Evolutionary conservation across 306 rosid genomes (phyloP).

Genomic region (Mimosa pudica): DNA sequence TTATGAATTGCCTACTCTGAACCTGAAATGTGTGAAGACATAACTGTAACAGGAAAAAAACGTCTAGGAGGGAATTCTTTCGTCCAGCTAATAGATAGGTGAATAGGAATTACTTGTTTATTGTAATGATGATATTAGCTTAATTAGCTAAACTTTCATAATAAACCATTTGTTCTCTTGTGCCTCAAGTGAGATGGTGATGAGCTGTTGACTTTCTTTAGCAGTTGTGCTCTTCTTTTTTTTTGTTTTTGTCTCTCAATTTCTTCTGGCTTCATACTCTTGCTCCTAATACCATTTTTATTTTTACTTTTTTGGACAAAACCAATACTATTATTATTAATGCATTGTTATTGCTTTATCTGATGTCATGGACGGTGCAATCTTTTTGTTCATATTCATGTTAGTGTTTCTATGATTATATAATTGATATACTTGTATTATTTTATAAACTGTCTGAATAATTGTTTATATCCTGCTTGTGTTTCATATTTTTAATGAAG

Average conservation of each 20-base stretch:
- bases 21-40: not conserved
- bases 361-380: too few species aligned
- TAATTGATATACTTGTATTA: too few species aligned
- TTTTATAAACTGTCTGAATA: not conserved
- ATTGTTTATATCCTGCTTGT: not conserved
- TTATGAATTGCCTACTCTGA: not conserved
- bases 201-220: conserved; percentile 2
- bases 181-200: not conserved
- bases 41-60: not conserved
- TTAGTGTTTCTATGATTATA: too few species aligned
- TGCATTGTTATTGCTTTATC: conserved; percentile 7
- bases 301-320: too few species aligned
- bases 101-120: not conserved
- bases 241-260: not conserved
- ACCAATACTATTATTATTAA: conserved; percentile 2
- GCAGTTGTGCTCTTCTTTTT: not conserved
- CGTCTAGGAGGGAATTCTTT: not conserved
- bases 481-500: not conserved
- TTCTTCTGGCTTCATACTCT: conserved; percentile 25
- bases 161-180: not conserved
- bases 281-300: not conserved
- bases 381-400: too few species aligned
- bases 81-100: not conserved
- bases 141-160: not conserved
- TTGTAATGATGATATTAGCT: not conserved